Percentiles rank a stretch among this genome's conserved stretches.
phyloP scores from a whole-genome alignment of 352 stramenopile species.

The Paralagenidium karlingii region DNA sequence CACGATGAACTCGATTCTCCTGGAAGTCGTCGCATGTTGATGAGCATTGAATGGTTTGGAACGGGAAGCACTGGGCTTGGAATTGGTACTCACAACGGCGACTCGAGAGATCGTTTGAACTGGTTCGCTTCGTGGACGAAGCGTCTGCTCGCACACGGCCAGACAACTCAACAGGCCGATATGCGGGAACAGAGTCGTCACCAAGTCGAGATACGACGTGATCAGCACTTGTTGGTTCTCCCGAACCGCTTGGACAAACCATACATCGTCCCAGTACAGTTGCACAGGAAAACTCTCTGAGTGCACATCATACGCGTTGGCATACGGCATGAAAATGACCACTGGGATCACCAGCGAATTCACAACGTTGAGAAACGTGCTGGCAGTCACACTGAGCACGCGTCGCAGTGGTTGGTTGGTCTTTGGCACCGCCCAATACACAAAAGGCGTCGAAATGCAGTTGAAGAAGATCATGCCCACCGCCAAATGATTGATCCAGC shows the following conservation, averaged over 20 bases:
- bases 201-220: conserved; percentile 4
- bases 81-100: too few relatives aligned
- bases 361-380: conserved; percentile 5
- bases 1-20: too few relatives aligned
- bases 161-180: conserved; percentile 5
- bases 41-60: conserved; percentile 2
- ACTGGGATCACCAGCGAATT: conserved; percentile 5
- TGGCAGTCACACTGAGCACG: background rate
- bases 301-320: conserved; percentile 1
- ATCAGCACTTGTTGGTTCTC: conserved; percentile 6
- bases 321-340: conserved; percentile 4
- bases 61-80: too few relatives aligned
- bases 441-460: background rate
- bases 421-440: background rate
- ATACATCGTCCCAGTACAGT: conserved; percentile 1
- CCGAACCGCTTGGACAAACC: conserved; percentile 4
- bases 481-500: conserved; percentile 10
- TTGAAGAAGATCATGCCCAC: conserved; percentile 2
- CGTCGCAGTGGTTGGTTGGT: background rate
- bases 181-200: conserved; percentile 5
- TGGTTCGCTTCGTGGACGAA: too few relatives aligned
- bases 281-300: background rate
- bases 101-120: too few relatives aligned
- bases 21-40: background rate
- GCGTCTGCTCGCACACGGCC: too few relatives aligned